phyloP scores from a whole-genome alignment of 306 rosid species.

The Castanea crenata region DNA sequence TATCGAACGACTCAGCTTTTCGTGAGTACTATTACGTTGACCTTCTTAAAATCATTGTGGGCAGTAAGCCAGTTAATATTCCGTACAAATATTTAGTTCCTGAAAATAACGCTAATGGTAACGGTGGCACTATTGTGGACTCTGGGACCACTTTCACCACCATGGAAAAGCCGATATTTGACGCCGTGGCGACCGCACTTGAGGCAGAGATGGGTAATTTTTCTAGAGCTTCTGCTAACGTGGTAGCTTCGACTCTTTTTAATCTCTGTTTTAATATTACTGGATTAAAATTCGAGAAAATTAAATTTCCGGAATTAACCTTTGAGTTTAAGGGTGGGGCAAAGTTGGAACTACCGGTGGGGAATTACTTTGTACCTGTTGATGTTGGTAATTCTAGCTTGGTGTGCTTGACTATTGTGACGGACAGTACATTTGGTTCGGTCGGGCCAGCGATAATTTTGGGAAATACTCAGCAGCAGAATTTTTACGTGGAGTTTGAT shows the following conservation, averaged over 20 bases:
- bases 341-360: slow-evolving; percentile 47
- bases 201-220: slow-evolving; percentile 53
- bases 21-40: slow-evolving; percentile 57
- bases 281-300: background rate
- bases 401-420: slow-evolving; percentile 56
- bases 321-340: slow-evolving; percentile 87
- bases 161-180: slow-evolving; percentile 59
- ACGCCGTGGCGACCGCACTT: slow-evolving; percentile 46
- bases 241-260: slow-evolving; percentile 52
- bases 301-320: slow-evolving; percentile 47
- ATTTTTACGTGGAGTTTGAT: slow-evolving; percentile 69
- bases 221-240: slow-evolving; percentile 41
- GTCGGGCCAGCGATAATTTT: slow-evolving; percentile 72
- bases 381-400: slow-evolving; percentile 18
- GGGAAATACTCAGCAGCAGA: slow-evolving; percentile 82
- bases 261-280: slow-evolving; percentile 58
- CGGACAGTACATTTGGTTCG: slow-evolving; percentile 17
- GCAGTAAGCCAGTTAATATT: slow-evolving; percentile 45
- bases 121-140: slow-evolving; percentile 83
- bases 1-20: slow-evolving; percentile 27
- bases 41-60: slow-evolving; percentile 57
- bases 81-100: slow-evolving; percentile 48
- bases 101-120: slow-evolving; percentile 33
- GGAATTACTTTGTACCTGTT: slow-evolving; percentile 57
- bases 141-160: slow-evolving; percentile 81